Conservation (phyloP, 768 basidiomycete genomes). For the Leucocoprinus sp. region DNA sequence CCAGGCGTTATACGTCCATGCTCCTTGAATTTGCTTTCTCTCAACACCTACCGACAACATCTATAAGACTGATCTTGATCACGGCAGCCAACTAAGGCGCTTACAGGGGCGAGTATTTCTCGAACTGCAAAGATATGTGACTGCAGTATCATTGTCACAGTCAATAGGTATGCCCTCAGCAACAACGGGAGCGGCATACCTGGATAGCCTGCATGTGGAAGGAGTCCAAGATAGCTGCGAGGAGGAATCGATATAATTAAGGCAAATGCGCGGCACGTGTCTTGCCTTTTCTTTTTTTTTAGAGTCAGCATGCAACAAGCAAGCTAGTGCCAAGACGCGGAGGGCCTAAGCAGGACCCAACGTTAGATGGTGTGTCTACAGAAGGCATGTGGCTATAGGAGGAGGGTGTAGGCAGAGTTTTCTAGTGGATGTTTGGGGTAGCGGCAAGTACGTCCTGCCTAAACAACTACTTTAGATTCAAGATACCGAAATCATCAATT, state of each 20-base stretch:
- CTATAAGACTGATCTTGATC: constrained; percentile 23
- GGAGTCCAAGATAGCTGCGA: constrained; percentile 15
- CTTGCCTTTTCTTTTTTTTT: not conserved
- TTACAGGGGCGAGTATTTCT: constrained; percentile 87
- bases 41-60: constrained; percentile 62
- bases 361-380: no score
- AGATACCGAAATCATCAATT: no score
- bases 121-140: constrained; percentile 91
- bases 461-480: no score
- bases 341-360: no score
- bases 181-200: constrained; percentile 16
- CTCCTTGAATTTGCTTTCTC: constrained; percentile 98
- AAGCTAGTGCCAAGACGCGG: no score
- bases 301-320: no score
- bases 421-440: no score
- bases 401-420: no score
- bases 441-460: no score
- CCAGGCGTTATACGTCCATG: constrained; percentile 94
- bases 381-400: no score
- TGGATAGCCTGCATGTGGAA: constrained; percentile 34
- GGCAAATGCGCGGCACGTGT: constrained; percentile 4
- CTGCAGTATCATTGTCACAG: constrained; percentile 28
- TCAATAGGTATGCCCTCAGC: not conserved
- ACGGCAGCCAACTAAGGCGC: constrained; percentile 18
- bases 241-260: constrained; percentile 9